phyloP scores from a whole-genome alignment of 2,329 filamentous ascomycete species.

The Arthrobotrys iridis region DNA sequence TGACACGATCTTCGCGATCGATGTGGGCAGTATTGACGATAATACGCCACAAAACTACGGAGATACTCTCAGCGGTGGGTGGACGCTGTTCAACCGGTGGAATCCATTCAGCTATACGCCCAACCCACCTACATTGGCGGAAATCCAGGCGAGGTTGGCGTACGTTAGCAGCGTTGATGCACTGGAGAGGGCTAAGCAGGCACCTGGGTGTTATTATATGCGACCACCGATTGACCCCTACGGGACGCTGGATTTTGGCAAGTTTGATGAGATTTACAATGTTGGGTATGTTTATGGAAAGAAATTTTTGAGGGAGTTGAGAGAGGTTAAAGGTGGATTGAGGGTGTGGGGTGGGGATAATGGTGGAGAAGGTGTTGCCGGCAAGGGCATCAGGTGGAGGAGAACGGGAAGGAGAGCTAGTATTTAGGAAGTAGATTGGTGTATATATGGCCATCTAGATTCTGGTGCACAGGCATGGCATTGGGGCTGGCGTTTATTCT shows the following conservation, averaged over 20 bases:
- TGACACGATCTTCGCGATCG: slow-evolving; percentile 93
- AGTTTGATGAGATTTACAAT: slow-evolving; percentile 96
- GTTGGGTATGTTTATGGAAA: slow-evolving; percentile 88
- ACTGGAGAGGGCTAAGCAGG: slow-evolving; percentile 89
- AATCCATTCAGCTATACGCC: slow-evolving; percentile 89
- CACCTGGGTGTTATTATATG: slow-evolving; percentile 94
- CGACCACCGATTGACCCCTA: slow-evolving; percentile 92
- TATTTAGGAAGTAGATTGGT: slow-evolving; percentile 40
- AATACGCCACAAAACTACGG: slow-evolving; percentile 91
- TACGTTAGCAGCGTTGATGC: slow-evolving; percentile 97
- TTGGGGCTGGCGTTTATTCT: slow-evolving; percentile 20
- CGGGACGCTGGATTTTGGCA: slow-evolving; percentile 93
- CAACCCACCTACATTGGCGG: slow-evolving; percentile 92
- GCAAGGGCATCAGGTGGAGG: slow-evolving; percentile 63
- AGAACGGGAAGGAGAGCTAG: slow-evolving; percentile 58
- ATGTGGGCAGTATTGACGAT: slow-evolving; percentile 92
- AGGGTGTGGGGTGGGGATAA: slow-evolving; percentile 66
- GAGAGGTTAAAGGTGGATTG: slow-evolving; percentile 76
- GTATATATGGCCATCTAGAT: slow-evolving; percentile 8
- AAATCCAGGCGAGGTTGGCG: slow-evolving; percentile 93
- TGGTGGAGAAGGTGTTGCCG: slow-evolving; percentile 43
- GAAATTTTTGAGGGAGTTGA: slow-evolving; percentile 79
- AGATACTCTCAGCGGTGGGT: slow-evolving; percentile 92
- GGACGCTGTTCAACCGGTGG: slow-evolving; percentile 95
- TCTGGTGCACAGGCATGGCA: not conserved